These are phyloP conservation scores for Linum lewisii DNA, from an alignment of 345 rosid species.

Conservation along the genomic window DNA sequence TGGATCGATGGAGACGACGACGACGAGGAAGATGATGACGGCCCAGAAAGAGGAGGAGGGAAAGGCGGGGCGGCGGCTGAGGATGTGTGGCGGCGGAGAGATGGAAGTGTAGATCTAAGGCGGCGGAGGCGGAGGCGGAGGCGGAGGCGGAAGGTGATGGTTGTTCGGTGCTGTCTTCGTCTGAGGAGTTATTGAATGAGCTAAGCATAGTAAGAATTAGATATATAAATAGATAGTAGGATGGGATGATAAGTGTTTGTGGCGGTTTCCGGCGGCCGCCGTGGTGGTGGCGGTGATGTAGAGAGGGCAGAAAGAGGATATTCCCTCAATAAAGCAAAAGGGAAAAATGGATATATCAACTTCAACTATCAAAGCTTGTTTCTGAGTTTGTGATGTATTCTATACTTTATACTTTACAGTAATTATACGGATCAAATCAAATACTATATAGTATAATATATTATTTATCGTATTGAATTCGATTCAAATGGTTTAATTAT, in stretches of 20 bases:
- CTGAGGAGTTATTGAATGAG: constrained; percentile 19
- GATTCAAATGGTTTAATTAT: no score
- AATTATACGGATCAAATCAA: no score
- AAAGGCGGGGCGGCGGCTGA: not conserved
- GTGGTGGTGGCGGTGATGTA: constrained; percentile 13
- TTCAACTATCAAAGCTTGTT: no score
- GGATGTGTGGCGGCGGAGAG: constrained; percentile 13
- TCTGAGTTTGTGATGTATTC: no score
- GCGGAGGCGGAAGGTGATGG: constrained; percentile 7
- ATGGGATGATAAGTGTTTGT: constrained; percentile 6
- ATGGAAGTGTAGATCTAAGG: constrained; percentile 31
- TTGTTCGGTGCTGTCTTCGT: constrained; percentile 23
- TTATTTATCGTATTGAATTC: no score
- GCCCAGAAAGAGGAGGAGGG: not conserved
- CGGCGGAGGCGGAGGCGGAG: constrained; percentile 11
- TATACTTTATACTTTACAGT: no score
- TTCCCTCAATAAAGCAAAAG: not conserved
- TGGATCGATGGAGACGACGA: constrained; percentile 27
- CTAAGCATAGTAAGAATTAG: constrained; percentile 12
- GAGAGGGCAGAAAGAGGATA: constrained; percentile 15
- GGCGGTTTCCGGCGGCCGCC: constrained; percentile 12
- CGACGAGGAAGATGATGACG: no score
- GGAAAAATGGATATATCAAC: no score
- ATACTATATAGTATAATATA: no score
- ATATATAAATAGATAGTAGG: constrained; percentile 1